Base-by-base conservation (phyloP, 2,329 filamentous ascomycete species). In the Fusarium ramigenum region DNA sequence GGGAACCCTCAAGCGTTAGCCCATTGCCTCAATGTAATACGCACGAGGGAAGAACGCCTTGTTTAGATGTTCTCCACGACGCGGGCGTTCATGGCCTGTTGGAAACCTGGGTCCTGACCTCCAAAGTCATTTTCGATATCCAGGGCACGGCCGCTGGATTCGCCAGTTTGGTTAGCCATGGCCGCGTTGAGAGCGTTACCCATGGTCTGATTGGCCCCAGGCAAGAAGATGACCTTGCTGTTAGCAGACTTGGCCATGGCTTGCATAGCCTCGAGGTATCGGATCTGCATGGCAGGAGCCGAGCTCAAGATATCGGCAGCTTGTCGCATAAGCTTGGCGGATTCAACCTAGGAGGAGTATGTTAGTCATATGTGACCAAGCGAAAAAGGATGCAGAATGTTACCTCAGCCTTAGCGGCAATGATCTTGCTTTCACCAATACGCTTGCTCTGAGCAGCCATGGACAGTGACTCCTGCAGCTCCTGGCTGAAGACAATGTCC, bases 391-490 rank as follows among this genome's bases (percentile, higher is more conserved):
- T 19, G 25, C 28, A 32, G 30, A 46, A 32, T 40, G 73, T 58
- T 80, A 85, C 84, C 86, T 99, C 96, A 39, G 96, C 96, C 82
- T 96, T 94, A 73, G 96, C 96, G 66, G 95, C 95, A 81, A 99
- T 98, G 81, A 99, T 94, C 88, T 99, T 99, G 85, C 93, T 95
- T 84, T 99, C 96, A 85, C 96, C 96, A 64, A 98, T 97, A 77
- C 96, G 93, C 92, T 98, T 98, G 87, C 93, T 94, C 88, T 99
- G 96, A 7, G 96, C 96, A 43, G 96, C 96, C 96, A 99, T 98
- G 80, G 94, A 97, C 56, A 99, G 90, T 23, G 93, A 96, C 80
- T 98, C 96, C 84, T 99, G 96, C 49, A 99, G 88, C 77, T 98
- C 96, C 80, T 94, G 91, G 84, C 91, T 95, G 90, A 99, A 99